phyloP scores from a whole-genome alignment of 2,329 filamentous ascomycete genomes.

The Fusarium paranaense region DNA sequence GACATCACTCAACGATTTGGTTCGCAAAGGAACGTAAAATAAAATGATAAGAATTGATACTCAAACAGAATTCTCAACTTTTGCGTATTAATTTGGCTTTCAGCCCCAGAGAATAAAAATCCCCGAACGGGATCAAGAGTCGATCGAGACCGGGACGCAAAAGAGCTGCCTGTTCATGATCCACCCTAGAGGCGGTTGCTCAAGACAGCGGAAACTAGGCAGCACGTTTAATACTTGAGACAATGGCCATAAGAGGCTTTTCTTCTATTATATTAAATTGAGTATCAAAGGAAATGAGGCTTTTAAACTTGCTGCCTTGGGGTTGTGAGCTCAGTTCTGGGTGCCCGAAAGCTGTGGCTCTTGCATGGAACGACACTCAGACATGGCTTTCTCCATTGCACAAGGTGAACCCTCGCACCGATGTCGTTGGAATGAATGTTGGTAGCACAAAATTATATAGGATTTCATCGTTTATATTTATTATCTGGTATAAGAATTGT shows the following conservation, averaged over 20 bases:
- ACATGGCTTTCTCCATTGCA: background rate
- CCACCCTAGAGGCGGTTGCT: background rate
- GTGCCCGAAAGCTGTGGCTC: background rate
- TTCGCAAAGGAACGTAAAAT: background rate
- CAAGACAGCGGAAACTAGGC: slow-evolving; percentile 11
- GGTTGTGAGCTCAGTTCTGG: background rate
- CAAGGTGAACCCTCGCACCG: background rate
- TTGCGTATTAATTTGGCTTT: background rate
- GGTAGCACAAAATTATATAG: background rate
- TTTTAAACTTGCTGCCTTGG: background rate
- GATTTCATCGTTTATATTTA: too few relatives aligned
- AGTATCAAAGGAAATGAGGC: background rate
- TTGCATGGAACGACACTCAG: background rate
- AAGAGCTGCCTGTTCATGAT: background rate
- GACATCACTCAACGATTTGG: background rate
- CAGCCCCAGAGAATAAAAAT: background rate
- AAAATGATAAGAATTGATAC: too few relatives aligned
- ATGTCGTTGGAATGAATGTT: background rate
- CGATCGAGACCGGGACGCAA: background rate
- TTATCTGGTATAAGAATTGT: background rate
- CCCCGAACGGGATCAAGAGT: too few relatives aligned
- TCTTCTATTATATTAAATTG: background rate
- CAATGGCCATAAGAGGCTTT: background rate
- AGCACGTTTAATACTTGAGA: background rate
- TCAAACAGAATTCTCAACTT: too few relatives aligned